These are phyloP conservation scores for Evernia prunastri DNA, from an alignment of 495 filamentous ascomycete genomes.

Conservation along the genomic window DNA sequence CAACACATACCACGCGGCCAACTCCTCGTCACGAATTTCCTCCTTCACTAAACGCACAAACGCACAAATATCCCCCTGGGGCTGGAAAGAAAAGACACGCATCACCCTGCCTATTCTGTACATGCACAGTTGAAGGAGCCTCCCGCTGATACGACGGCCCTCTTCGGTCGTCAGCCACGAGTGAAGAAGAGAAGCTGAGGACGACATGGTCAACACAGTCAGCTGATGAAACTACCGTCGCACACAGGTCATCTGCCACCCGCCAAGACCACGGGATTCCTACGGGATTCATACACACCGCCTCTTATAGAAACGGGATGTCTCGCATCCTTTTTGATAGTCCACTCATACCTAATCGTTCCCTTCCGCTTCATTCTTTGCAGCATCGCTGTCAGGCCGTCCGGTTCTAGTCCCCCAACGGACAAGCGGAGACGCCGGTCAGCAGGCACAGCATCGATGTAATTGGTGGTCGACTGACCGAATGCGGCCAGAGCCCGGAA, in stretches of 20 bases:
- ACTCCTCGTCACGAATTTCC: not conserved
- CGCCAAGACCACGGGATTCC: not conserved
- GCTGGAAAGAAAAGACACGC: not conserved
- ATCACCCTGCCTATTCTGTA: not conserved
- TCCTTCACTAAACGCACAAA: too few species aligned
- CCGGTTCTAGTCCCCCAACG: slow-evolving; percentile 10
- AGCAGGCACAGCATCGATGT: not conserved
- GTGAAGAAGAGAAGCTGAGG: not conserved
- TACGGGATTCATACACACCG: slow-evolving; percentile 8
- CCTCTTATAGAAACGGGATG: slow-evolving; percentile 11
- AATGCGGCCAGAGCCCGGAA: not conserved
- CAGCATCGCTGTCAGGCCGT: slow-evolving; percentile 2
- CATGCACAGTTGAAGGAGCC: not conserved
- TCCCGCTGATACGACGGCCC: not conserved
- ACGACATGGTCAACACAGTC: not conserved
- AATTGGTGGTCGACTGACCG: not conserved
- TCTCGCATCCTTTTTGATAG: slow-evolving; percentile 10
- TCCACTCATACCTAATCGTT: not conserved
- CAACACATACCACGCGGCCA: not conserved
- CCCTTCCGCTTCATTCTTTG: not conserved
- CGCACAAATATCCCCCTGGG: too few species aligned
- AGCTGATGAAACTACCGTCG: not conserved
- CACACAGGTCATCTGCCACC: not conserved
- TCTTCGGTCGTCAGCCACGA: not conserved
- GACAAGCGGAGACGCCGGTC: slow-evolving; percentile 9